phyloP scores from a whole-genome alignment of 345 rosid species.

The Euphorbia lathyris region DNA sequence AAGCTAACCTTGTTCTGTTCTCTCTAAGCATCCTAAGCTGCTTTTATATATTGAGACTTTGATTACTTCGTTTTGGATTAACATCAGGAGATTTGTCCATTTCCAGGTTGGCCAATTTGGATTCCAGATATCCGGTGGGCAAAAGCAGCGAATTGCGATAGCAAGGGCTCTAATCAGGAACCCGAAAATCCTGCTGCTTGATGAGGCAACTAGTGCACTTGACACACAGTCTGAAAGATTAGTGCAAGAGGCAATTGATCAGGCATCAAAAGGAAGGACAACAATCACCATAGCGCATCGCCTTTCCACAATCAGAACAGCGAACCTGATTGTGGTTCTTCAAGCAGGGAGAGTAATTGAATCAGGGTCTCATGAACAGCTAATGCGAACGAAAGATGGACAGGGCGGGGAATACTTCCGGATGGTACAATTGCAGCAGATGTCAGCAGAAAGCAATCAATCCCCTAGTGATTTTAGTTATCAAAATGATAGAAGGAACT shows the following conservation, averaged over 20 bases:
- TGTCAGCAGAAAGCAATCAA: conserved; percentile 29
- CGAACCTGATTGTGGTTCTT: conserved; percentile 50
- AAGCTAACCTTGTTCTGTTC: conserved; percentile 16
- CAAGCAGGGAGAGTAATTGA: conserved; percentile 55
- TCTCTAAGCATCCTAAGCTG: too few relatives aligned
- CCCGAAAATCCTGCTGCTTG: conserved; percentile 61
- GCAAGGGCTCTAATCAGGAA: conserved; percentile 62
- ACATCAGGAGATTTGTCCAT: conserved; percentile 10
- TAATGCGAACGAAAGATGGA: conserved; percentile 32
- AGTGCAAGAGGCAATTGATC: conserved; percentile 61
- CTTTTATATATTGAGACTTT: too few relatives aligned
- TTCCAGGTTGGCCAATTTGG: conserved; percentile 67
- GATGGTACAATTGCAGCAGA: conserved; percentile 52
- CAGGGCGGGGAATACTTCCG: conserved; percentile 44
- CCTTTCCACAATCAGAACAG: conserved; percentile 50
- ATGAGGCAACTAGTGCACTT: conserved; percentile 71
- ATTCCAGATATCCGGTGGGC: conserved; percentile 69
- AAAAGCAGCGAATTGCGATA: conserved; percentile 70
- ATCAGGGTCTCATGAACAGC: conserved; percentile 56
- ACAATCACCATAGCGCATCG: conserved; percentile 62
- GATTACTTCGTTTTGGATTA: not conserved
- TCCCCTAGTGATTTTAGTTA: conserved; percentile 9
- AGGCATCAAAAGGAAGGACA: conserved; percentile 60
- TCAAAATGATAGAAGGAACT: conserved; percentile 29
- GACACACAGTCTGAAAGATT: conserved; percentile 62